phyloP scores from a whole-genome alignment of 352 stramenopile species.

The Salisapilia sapeloensis region DNA sequence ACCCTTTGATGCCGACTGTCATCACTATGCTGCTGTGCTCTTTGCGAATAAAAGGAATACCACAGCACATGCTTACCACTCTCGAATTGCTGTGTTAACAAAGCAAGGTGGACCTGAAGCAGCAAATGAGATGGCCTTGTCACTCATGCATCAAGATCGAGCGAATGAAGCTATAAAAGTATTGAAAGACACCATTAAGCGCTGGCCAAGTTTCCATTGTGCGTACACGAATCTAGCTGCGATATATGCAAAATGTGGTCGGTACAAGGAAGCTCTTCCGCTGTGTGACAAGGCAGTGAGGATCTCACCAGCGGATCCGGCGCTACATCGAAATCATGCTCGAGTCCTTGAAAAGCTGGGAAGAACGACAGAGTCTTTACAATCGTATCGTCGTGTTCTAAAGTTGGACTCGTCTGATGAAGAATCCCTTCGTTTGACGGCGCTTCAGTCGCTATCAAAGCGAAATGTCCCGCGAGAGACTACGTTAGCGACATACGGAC shows the following conservation, averaged over 20 bases:
- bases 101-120: constrained; percentile 29
- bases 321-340: constrained; percentile 34
- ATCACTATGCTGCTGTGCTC: constrained; percentile 42
- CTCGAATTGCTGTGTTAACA: constrained; percentile 44
- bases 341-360: constrained; percentile 38
- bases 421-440: constrained; percentile 14
- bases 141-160: constrained; percentile 21
- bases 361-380: constrained; percentile 16
- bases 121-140: constrained; percentile 39
- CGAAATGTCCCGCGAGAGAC: constrained; percentile 6
- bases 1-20: constrained; percentile 28
- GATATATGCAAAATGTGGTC: constrained; percentile 17
- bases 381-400: constrained; percentile 22
- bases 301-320: constrained; percentile 18
- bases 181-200: constrained; percentile 18
- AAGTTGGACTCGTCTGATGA: constrained; percentile 17
- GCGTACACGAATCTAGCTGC: constrained; percentile 41
- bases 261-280: constrained; percentile 23
- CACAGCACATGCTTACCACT: constrained; percentile 17
- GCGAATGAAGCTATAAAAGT: constrained; percentile 16
- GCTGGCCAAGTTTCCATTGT: constrained; percentile 26
- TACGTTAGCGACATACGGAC: constrained; percentile 19
- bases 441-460: constrained; percentile 23
- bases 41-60: constrained; percentile 22
- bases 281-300: constrained; percentile 17